Conservation (phyloP, 2,329 filamentous ascomycete species). For the Cladosporium sp. region DNA sequence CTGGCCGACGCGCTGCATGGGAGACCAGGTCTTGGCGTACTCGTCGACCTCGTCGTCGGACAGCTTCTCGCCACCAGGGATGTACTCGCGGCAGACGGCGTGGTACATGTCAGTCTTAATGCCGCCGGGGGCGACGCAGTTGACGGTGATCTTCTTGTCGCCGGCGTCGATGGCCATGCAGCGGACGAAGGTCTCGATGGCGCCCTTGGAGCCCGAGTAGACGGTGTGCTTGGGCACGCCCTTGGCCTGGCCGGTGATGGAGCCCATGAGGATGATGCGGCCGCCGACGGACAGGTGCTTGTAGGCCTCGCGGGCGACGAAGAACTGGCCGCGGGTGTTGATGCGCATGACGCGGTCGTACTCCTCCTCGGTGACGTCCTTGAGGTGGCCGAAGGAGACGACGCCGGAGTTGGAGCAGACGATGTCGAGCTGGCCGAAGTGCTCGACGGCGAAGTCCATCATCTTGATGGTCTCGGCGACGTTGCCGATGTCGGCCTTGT, state of each 20-base stretch:
- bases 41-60: slow-evolving; percentile 56
- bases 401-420: slow-evolving; percentile 66
- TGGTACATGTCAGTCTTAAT: slow-evolving; percentile 60
- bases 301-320: slow-evolving; percentile 56
- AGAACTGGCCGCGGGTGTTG: slow-evolving; percentile 62
- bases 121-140: slow-evolving; percentile 57
- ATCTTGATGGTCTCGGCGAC: slow-evolving; percentile 59
- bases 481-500: slow-evolving; percentile 66
- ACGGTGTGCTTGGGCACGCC: slow-evolving; percentile 52
- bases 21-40: slow-evolving; percentile 62
- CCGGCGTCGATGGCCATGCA: slow-evolving; percentile 53
- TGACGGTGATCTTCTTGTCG: slow-evolving; percentile 54
- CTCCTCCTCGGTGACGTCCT: slow-evolving; percentile 52
- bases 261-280: slow-evolving; percentile 53
- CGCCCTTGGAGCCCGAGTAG: slow-evolving; percentile 52
- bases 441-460: slow-evolving; percentile 59
- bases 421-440: slow-evolving; percentile 66
- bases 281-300: slow-evolving; percentile 50
- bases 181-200: slow-evolving; percentile 52
- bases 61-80: slow-evolving; percentile 54
- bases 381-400: slow-evolving; percentile 51
- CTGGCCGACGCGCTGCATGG: slow-evolving; percentile 61
- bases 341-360: slow-evolving; percentile 58
- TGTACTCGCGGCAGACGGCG: slow-evolving; percentile 61
- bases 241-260: slow-evolving; percentile 55